Base-by-base conservation (phyloP, 768 basidiomycete genomes). In the Termitomyces sp. region DNA sequence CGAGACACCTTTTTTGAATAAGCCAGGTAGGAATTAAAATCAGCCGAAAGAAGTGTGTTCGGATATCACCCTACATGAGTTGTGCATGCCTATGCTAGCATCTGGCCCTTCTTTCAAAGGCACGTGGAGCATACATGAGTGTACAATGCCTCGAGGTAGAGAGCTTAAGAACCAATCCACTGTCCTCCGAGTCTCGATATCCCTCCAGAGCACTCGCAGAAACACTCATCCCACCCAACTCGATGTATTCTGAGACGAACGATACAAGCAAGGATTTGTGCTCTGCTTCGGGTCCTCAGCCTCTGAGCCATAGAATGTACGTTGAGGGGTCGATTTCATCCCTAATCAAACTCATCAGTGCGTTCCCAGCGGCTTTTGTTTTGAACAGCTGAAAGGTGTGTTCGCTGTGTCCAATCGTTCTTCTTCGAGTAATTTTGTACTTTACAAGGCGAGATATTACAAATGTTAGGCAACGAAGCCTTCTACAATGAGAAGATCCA, bases 341-440 rank as follows among this genome's bases (percentile, higher is more conserved):
- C 15, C 25, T 42, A 2, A 29, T 11, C 31, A 53, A 23, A 35
- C 23, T 46, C 36, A 42, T 48, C 35, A 15, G 2, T 33, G 13
- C 18, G 5, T 27, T 38, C 23, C 33, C 56, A 67, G 67, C 40
- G 65, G 57, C n/a, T 53, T 58, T 33, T 69, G 58, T 56, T 68
- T 76, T 61, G 70, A 75, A 40, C 69, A 73, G 52, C 60, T 76
- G 47, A 70, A 70, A 63, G 67, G 75, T 74, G 64, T 33, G 56
- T 59, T 36, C n/a, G 23, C 23, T 20, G 9, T 27, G 29, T 46
- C 11, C 31, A 1, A 29, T 22, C 9, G 39, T 35, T 53, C 40
- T 43, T 48, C 22, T 10, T n/a, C 15, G 5, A 44, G 22, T 54
- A n/a, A 50, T 27, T 45, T 27, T 3, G 5, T 25, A 36, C n/a